Evolutionary conservation across 805 yeast species (phyloP), one percentile per base, ranked within the genome.

Genomic region (Wickerhamiella vanderwaltii): DNA sequence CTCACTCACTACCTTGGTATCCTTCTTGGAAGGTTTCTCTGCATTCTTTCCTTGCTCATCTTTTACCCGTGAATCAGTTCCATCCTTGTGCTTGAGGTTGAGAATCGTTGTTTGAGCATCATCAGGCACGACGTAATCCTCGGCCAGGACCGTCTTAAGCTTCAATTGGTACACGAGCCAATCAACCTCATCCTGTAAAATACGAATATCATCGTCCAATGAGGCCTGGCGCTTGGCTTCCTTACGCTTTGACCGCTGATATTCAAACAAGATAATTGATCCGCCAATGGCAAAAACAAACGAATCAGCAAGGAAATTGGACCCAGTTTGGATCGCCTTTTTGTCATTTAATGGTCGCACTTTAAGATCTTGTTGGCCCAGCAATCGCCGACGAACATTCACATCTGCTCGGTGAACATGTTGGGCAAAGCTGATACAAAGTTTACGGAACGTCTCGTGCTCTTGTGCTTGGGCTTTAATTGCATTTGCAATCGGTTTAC

Each of bases 271-370:
- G 9, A 85, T 75, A 42, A 81, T 67, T 1, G 78, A 68, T 4
- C 93, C 91, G 1, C 91, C 94, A 18, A 85, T 88, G 20, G 78
- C 50, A 49, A 85, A 84, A 15, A 84, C 75, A 53, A 84, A 79
- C 24, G 76, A 57, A 56, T 84, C 94, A 34, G 88, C 78, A 9
- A 84, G 61, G 55, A 83, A 74, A 43, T 70, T 79, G 33, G 94
- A 91, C 1, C 94, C 94, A 45, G 69, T 74, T 45, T 84, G 91
- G 32, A 85, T 71, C 28, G 95, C 94, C 53, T 75, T 77, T 9
- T 75, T 73, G 50, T 83, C 94, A 56, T 82, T 83, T 56, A 84
- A 67, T 0, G 94, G 94, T 36, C 93, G 69, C 6, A 83, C 71
- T 51, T 70, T 72, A 36, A 71, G 54, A 23, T 67, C 63, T 43